Percentiles rank a stretch among this genome's conserved stretches.
Evolutionary conservation across 352 stramenopile species (phyloP).

Genomic region (Globisporangium paddicum): DNA sequence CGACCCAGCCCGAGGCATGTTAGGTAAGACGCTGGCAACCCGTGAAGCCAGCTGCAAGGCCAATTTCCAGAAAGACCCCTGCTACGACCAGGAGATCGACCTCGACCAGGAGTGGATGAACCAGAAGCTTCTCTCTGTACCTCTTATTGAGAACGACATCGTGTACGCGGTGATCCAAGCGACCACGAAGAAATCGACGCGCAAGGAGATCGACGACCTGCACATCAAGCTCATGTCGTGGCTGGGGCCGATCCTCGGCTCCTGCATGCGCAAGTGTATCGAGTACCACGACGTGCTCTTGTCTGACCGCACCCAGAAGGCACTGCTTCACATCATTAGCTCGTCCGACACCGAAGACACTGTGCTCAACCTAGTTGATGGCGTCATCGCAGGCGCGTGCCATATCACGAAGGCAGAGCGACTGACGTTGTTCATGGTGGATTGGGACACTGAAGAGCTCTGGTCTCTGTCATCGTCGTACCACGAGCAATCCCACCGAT

Average conservation of each 20-base stretch:
- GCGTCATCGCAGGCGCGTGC: slow-evolving; percentile 70
- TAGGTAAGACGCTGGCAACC: slow-evolving; percentile 38
- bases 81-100: slow-evolving; percentile 68
- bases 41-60: slow-evolving; percentile 25
- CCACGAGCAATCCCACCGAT: slow-evolving; percentile 58
- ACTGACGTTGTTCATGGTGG: slow-evolving; percentile 77
- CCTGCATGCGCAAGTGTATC: slow-evolving; percentile 84
- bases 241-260: slow-evolving; percentile 75
- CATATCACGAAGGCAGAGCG: slow-evolving; percentile 82
- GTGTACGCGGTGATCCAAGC: slow-evolving; percentile 78
- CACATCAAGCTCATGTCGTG: slow-evolving; percentile 75
- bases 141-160: slow-evolving; percentile 62
- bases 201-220: slow-evolving; percentile 47
- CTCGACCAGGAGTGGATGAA: slow-evolving; percentile 45
- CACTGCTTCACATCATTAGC: slow-evolving; percentile 81
- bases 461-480: slow-evolving; percentile 80
- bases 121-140: slow-evolving; percentile 71
- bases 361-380: slow-evolving; percentile 80
- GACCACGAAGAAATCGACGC: slow-evolving; percentile 33
- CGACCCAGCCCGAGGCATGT: slow-evolving; percentile 39
- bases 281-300: slow-evolving; percentile 82
- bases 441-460: slow-evolving; percentile 79
- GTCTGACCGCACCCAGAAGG: slow-evolving; percentile 80
- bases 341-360: slow-evolving; percentile 81
- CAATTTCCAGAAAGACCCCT: slow-evolving; percentile 40